phyloP scores from a whole-genome alignment of 495 filamentous ascomycete genomes.

The Tuber magnatum region DNA sequence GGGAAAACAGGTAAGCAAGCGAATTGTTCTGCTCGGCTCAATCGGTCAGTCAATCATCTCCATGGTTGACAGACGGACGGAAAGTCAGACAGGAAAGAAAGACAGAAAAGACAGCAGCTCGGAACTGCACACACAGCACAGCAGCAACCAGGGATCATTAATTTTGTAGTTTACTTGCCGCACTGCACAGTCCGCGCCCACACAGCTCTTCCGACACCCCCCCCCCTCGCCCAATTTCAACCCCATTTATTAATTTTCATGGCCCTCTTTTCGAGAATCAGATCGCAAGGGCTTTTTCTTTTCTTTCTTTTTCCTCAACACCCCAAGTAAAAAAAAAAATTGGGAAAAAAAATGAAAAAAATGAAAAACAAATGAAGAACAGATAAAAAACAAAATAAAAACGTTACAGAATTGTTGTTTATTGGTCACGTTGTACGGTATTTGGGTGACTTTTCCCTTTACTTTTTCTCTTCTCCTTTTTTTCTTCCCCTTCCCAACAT shows the following conservation, averaged over 20 bases:
- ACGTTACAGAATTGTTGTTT: constrained; percentile 1
- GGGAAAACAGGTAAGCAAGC: not conserved
- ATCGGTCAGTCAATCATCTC: not conserved
- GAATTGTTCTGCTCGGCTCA: not conserved
- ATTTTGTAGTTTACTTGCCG: not conserved
- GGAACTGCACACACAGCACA: not conserved
- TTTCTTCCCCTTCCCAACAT: not conserved
- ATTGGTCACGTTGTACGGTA: constrained; percentile 1
- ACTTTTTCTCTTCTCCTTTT: not conserved
- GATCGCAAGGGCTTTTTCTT: not conserved
- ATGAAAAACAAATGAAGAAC: too few relatives aligned
- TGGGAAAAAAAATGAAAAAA: not conserved
- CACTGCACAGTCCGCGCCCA: not conserved
- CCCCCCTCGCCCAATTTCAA: not conserved
- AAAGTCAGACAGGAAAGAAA: not conserved
- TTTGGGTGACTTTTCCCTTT: not conserved
- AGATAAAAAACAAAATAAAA: constrained; percentile 5
- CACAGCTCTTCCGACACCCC: not conserved
- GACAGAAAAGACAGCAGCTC: not conserved
- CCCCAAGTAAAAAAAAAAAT: not conserved
- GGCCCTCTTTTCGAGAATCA: not conserved
- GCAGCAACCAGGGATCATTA: not conserved
- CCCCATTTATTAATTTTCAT: not conserved
- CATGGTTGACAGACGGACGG: not conserved
- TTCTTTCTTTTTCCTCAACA: not conserved